Conservation (phyloP, 2,329 filamentous ascomycete genomes). For the Epichloe gansuensis region DNA sequence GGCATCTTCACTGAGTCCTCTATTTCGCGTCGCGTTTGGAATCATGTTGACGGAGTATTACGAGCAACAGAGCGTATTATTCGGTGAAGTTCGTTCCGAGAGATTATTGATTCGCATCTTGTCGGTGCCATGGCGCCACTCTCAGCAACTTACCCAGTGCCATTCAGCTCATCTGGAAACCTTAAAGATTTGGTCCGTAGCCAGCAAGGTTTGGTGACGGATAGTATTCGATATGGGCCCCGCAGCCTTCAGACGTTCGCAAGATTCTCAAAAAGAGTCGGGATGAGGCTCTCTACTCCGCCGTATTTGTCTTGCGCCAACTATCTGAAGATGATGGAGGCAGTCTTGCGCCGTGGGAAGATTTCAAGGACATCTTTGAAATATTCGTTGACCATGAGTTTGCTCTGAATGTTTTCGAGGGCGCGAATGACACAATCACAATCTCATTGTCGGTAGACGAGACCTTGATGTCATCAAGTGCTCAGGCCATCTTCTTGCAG, state of each 20-base stretch:
- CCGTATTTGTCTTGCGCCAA: constrained; percentile 15
- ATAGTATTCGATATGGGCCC: background rate
- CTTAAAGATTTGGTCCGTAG: background rate
- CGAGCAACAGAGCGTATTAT: background rate
- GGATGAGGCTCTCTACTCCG: constrained; percentile 11
- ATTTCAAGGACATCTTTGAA: constrained; percentile 11
- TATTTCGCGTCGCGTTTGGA: background rate
- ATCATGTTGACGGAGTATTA: background rate
- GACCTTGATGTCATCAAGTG: background rate
- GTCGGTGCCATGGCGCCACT: background rate
- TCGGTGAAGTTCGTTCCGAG: background rate
- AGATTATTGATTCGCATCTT: background rate
- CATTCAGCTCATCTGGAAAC: background rate
- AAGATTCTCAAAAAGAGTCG: constrained; percentile 12
- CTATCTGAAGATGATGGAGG: background rate
- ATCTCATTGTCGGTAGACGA: background rate
- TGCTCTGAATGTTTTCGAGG: constrained; percentile 25
- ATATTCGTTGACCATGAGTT: constrained; percentile 26
- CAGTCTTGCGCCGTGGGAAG: background rate
- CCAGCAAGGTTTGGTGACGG: background rate
- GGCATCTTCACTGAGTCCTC: background rate
- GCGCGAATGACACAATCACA: background rate
- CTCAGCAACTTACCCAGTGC: background rate
- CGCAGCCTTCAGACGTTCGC: constrained; percentile 13
- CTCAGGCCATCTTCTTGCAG: background rate